Base-by-base conservation (phyloP, 225 moss, liverwort and hornwort species). In the Pseudisothecium myosuroides region DNA sequence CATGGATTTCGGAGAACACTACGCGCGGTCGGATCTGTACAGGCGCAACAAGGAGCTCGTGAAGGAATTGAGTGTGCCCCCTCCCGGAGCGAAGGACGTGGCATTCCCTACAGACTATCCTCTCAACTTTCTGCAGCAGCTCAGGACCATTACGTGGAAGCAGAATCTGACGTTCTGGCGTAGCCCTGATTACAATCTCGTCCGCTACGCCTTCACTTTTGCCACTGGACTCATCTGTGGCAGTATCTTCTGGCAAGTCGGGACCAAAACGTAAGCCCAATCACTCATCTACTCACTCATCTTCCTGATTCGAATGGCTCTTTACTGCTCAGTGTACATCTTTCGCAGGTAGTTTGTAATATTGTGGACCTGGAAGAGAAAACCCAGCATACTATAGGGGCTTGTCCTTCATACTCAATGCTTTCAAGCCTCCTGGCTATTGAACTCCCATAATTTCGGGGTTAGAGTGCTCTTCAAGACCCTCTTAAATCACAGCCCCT, bases 231-330 rank as follows among this genome's bases (percentile, higher is more conserved):
- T 94, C 75, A 92, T 94, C 41, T 89, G 85, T 80, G 94, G 94
- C 39, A 91, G 88, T 62, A 88, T 94, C 73, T 94, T 94, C 89
- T 94, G 94, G 94, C 92, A 93, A 93, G 88, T 93, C 17, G 94
- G 94, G 37, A 76, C 73, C 29, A 91, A 91, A 86, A 91, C 89
- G 94, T 94, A 89, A 88, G 94, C 73, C 59, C 73, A 20, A 56
- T 54, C 60, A 76, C 43, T 54, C 36, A 72, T 87, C 49, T 80
- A 21, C 65, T 77, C 64, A 83, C 32, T 75, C 54, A 45, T 83
- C 71, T 36, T 56, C 17, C 27, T 73, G 13, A 64, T 68, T 84
- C 7, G 6, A 77, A 60, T 12, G 59, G 5, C 54, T 58, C 41
- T 26, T 29, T 47, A 58, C 32, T 37, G 71, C 43, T 66, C 61